These are phyloP conservation scores for Dictyostelium citrinum DNA, from an alignment of 78 protist species.

Conservation along the genomic window DNA sequence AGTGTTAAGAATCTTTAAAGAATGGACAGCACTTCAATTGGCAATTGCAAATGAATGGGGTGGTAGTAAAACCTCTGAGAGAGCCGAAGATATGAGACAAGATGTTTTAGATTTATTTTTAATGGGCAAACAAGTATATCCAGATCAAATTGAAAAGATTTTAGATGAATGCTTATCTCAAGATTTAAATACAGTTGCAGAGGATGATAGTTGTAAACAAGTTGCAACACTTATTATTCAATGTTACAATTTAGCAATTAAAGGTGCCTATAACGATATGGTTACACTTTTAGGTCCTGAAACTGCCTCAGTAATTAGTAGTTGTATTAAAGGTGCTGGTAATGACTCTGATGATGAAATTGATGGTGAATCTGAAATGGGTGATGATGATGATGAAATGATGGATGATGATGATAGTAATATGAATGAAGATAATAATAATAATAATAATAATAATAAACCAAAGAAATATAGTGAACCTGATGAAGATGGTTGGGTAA, in stretches of 20 bases:
- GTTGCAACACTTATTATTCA: slow-evolving; percentile 37
- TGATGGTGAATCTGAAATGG: slow-evolving; percentile 13
- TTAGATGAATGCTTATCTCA: slow-evolving; percentile 56
- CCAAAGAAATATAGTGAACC: slow-evolving; percentile 44
- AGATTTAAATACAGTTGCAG: slow-evolving; percentile 67
- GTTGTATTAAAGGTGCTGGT: slow-evolving; percentile 18
- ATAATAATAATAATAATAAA: neutral
- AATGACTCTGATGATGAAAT: slow-evolving; percentile 41
- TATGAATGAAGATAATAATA: too few relatives aligned
- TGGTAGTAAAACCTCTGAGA: slow-evolving; percentile 18
- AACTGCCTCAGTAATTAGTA: neutral
- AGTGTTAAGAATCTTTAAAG: slow-evolving; percentile 40
- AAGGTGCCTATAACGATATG: slow-evolving; percentile 19
- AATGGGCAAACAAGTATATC: slow-evolving; percentile 29
- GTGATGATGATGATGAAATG: slow-evolving; percentile 20
- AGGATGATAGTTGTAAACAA: slow-evolving; percentile 36
- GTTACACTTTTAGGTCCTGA: slow-evolving; percentile 44
- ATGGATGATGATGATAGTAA: slow-evolving; percentile 30
- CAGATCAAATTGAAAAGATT: slow-evolving; percentile 30
- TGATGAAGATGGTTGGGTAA: slow-evolving; percentile 77
- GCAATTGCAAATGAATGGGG: slow-evolving; percentile 70
- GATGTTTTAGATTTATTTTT: slow-evolving; percentile 58
- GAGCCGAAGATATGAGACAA: slow-evolving; percentile 60
- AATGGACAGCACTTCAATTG: slow-evolving; percentile 75
- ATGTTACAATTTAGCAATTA: neutral